Base-by-base conservation (phyloP, 345 rosid genomes). In the Mercurialis annua region DNA sequence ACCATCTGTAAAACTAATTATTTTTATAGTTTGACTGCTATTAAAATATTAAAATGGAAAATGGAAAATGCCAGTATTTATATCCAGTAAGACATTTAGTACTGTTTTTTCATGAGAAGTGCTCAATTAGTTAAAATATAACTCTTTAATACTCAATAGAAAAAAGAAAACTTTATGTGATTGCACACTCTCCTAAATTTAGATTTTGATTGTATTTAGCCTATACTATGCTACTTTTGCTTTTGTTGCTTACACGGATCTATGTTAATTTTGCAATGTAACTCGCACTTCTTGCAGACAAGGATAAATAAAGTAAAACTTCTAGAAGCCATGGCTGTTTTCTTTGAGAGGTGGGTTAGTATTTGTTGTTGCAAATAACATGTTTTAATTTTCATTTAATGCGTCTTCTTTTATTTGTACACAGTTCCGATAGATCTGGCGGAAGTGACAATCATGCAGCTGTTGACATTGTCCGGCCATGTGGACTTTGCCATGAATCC, bases 291-390 rank as follows among this genome's bases (percentile, higher is more conserved):
- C 69, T 57, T 78, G 74, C 88, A 90, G 98, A 92, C 99, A 52
- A 87, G 87, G 76, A 36, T 77, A 43, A 86, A 91, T 59, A 93
- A 85, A 74, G 72, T 73, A 72, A 93, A 93, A 75, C 90, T 93
- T 62, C 74, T 90, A 62, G 90, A 93, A 69, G 90, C 97, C 33
- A 93, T 93, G 99, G 81, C 77, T 58, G 75, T 90, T 72, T 93
- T 93, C 89, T 93, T 89, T 76, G 90, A 90, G 56, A 90, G 98
- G 97, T 90, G 60, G 40, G 67, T 73, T 62, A 71, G 60, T 68
- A 40, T 26, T 66, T 67, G 58, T 2, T 68, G 21, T 27, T 64
- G 26, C 33, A 49, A 51, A 49, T 59, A 12, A 59, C 67, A 43
- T 67, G 66, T 48, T 58, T 67, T 59, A 23, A 3, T 38, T 59